These are phyloP conservation scores for Colletotrichum zoysiae DNA, from an alignment of 2,329 filamentous ascomycete genomes.

Conservation along the genomic window DNA sequence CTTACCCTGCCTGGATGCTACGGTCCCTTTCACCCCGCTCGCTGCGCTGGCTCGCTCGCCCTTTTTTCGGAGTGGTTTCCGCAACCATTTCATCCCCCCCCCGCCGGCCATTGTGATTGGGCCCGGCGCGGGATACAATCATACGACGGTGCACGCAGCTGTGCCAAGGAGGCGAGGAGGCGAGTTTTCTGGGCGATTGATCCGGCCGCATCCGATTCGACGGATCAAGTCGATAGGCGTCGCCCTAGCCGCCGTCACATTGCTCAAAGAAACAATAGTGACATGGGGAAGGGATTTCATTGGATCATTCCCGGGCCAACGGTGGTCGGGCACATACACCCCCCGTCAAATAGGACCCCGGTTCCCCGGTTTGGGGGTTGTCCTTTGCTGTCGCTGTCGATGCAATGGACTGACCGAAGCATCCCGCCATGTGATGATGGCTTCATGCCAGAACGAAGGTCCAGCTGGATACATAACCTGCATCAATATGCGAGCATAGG, in stretches of 20 bases:
- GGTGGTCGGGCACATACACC: background rate
- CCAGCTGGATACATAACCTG: background rate
- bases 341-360: background rate
- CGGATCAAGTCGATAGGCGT: background rate
- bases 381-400: background rate
- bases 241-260: background rate
- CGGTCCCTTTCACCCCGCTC: background rate
- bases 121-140: background rate
- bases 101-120: background rate
- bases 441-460: background rate
- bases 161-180: background rate
- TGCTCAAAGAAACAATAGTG: background rate
- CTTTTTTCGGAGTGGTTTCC: background rate
- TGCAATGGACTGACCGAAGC: background rate
- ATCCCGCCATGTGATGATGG: background rate
- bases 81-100: background rate
- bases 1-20: background rate
- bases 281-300: background rate
- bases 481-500: too few relatives aligned
- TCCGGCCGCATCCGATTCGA: conserved; percentile 3
- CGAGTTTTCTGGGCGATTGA: background rate
- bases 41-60: background rate
- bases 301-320: background rate
- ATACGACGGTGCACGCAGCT: background rate
- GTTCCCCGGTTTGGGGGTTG: background rate